These are phyloP conservation scores for Populus trichocarpa DNA, from an alignment of 441 rosid species.

Conservation along the genomic window DNA sequence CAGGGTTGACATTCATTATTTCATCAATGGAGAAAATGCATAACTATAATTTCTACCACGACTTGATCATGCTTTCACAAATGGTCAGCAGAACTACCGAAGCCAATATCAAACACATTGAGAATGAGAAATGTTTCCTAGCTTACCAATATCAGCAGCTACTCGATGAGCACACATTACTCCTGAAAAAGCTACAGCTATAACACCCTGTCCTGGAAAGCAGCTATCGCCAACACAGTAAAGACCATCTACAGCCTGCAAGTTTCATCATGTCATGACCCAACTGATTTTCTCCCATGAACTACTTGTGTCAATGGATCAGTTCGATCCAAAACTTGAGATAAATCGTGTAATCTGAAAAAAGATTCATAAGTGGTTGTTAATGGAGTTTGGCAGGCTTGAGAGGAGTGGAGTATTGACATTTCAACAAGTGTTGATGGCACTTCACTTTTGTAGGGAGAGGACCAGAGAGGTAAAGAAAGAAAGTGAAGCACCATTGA, in stretches of 20 bases:
- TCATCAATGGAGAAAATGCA: not conserved
- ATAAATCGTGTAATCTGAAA: too few relatives aligned
- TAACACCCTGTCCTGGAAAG: conserved; percentile 97
- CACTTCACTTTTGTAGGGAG: not conserved
- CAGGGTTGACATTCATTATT: not conserved
- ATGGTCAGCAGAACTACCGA: conserved; percentile 2
- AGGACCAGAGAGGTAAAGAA: not conserved
- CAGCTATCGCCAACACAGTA: conserved; percentile 98
- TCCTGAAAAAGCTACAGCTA: conserved; percentile 96
- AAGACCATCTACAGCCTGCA: conserved; percentile 71
- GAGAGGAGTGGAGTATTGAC: not conserved
- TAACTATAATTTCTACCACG: not conserved
- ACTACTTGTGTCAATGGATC: too few relatives aligned
- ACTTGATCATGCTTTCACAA: conserved; percentile 9
- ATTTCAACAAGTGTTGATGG: not conserved
- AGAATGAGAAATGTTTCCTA: conserved; percentile 9
- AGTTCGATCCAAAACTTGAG: too few relatives aligned
- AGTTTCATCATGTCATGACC: conserved; percentile 17
- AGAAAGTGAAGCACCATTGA: not conserved
- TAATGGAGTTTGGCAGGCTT: conserved; percentile 5
- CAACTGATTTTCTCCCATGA: not conserved
- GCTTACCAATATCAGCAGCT: conserved; percentile 93
- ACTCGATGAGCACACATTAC: conserved; percentile 97
- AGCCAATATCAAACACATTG: not conserved
- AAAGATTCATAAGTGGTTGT: too few relatives aligned